Evolutionary conservation across 177 flowering plant genomes (phyloP).

Genomic region (Telopea speciosissima): DNA sequence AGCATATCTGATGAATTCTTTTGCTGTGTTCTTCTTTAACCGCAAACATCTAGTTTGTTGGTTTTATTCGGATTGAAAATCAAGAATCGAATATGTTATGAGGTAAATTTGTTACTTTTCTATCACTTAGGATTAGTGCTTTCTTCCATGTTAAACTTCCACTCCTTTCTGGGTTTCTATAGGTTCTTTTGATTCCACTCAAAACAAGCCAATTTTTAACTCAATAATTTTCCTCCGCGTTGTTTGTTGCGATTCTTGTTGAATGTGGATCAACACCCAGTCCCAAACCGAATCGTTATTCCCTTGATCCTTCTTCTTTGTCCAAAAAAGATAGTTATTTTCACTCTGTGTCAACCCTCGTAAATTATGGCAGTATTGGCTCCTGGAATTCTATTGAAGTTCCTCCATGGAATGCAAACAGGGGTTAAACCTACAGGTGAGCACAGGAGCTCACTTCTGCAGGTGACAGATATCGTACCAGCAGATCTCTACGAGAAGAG

Average conservation of each 20-base stretch:
- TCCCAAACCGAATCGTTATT: too few species aligned
- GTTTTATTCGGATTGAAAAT: background rate
- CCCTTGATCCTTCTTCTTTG: background rate
- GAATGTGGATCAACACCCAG: background rate
- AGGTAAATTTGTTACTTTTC: background rate
- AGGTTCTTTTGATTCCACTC: background rate
- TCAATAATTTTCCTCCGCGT: background rate
- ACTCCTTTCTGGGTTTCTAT: background rate
- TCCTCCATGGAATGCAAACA: constrained; percentile 65
- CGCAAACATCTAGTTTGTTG: background rate
- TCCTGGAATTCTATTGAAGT: constrained; percentile 80
- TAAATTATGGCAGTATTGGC: constrained; percentile 64
- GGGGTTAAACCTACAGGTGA: constrained; percentile 75
- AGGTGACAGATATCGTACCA: constrained; percentile 93
- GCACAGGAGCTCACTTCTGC: constrained; percentile 76
- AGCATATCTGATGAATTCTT: background rate
- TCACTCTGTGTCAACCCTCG: background rate
- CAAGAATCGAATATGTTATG: background rate
- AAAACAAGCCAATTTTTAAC: background rate
- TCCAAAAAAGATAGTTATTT: too few species aligned
- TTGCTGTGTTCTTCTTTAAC: background rate
- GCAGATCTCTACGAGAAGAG: constrained; percentile 87
- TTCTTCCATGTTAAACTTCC: too few species aligned
- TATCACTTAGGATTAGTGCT: background rate
- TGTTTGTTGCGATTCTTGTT: background rate